Evolutionary conservation across 306 rosid genomes (phyloP).

Genomic region (Vigna radiata): DNA sequence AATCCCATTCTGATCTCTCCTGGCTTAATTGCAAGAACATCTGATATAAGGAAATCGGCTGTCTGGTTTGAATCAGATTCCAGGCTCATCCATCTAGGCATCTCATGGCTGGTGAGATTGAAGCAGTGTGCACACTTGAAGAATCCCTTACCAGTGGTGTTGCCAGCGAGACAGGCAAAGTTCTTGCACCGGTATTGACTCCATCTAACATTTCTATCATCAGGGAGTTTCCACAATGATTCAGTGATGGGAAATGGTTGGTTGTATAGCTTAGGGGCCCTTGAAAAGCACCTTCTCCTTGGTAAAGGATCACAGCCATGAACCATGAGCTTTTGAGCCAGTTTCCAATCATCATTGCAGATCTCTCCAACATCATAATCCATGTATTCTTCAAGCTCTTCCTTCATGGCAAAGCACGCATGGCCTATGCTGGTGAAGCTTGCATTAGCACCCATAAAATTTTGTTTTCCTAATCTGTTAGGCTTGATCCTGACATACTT

Average conservation of each 20-base stretch:
- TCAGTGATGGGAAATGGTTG: slow-evolving; percentile 60
- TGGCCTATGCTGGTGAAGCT: slow-evolving; percentile 84
- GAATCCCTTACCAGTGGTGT: slow-evolving; percentile 58
- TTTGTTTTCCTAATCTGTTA: slow-evolving; percentile 71
- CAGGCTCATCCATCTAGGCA: slow-evolving; percentile 66
- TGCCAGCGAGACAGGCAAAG: slow-evolving; percentile 66
- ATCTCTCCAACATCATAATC: slow-evolving; percentile 75
- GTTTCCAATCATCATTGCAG: slow-evolving; percentile 84
- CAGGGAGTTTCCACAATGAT: slow-evolving; percentile 78
- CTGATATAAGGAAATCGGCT: slow-evolving; percentile 62
- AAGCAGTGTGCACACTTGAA: slow-evolving; percentile 81
- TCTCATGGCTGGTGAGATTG: slow-evolving; percentile 69
- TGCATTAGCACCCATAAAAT: slow-evolving; percentile 87
- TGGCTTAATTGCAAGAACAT: slow-evolving; percentile 63
- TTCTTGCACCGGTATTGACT: slow-evolving; percentile 74
- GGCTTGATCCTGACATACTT: slow-evolving; percentile 74
- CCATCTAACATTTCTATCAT: slow-evolving; percentile 78
- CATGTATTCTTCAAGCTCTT: slow-evolving; percentile 81
- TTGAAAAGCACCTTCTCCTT: slow-evolving; percentile 73
- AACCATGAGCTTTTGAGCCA: slow-evolving; percentile 82
- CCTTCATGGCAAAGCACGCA: slow-evolving; percentile 71
- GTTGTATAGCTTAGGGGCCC: slow-evolving; percentile 61
- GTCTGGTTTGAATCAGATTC: slow-evolving; percentile 41
- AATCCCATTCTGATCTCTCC: slow-evolving; percentile 74
- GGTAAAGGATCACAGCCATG: slow-evolving; percentile 90